Percentiles rank a stretch among this genome's conserved stretches.
Conservation (phyloP, 169 alveolate genomes). For the Ophryocystis elektroscirrha region DNA sequence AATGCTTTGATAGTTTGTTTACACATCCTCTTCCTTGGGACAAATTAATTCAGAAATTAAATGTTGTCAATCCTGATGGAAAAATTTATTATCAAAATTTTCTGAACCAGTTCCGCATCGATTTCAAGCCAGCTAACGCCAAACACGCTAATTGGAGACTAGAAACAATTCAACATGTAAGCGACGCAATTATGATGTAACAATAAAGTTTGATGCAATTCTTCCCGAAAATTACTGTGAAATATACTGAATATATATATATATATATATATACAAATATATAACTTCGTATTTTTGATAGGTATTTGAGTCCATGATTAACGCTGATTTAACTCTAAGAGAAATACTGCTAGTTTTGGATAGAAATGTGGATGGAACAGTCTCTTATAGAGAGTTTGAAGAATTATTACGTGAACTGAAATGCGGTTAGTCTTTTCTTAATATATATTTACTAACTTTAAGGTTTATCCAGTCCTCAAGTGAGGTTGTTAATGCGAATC, state of each 20-base stretch:
- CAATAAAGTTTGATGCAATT: neutral
- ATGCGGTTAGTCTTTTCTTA: slow-evolving; percentile 10
- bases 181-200: neutral
- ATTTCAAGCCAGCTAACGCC: slow-evolving; percentile 8
- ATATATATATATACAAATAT: neutral
- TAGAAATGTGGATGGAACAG: slow-evolving; percentile 47
- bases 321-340: slow-evolving; percentile 39
- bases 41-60: slow-evolving; percentile 9
- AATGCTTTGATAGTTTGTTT: too few species aligned
- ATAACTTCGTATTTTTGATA: neutral
- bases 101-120: slow-evolving; percentile 13
- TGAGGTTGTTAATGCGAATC: slow-evolving; percentile 41
- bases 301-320: slow-evolving; percentile 45
- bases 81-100: slow-evolving; percentile 17
- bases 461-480: slow-evolving; percentile 50
- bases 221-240: slow-evolving; percentile 1
- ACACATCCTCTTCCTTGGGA: slow-evolving; percentile 24
- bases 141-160: slow-evolving; percentile 15
- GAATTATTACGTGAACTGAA: slow-evolving; percentile 41
- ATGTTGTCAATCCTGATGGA: slow-evolving; percentile 10
- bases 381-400: slow-evolving; percentile 43
- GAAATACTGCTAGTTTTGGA: slow-evolving; percentile 49
- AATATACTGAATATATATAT: neutral
- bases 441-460: neutral
- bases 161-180: slow-evolving; percentile 14